Evolutionary conservation across 1,139 yeast genomes (phyloP), one percentile per base, ranked within the genome.

Genomic region (Saccharomyces pastorianus): DNA sequence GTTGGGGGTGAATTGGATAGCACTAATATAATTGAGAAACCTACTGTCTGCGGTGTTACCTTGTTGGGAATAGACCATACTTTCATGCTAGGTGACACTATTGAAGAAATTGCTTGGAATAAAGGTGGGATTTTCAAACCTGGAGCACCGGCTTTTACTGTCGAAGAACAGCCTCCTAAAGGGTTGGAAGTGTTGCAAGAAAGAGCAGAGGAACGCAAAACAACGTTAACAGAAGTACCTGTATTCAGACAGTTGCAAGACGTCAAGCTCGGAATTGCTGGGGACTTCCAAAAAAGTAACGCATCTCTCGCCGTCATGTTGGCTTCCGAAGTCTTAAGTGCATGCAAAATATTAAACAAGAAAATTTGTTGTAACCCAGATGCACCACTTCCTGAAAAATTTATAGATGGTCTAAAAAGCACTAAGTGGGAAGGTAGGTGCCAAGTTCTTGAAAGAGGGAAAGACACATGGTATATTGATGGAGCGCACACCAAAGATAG

Each of bases 1-100:
- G 96, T 95, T 52, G 99, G 99, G 28, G 99, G 99, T 9, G 95
- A 88, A 66, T 88, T 83, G 66, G 99, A 95, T 70, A 88, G 97
- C 11, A 95, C 99, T 9, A 95, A 95, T 68, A 81, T 95, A 11
- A 81, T 95, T 51, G 82, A 78, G 41, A 73, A 76, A 48, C 99
- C 99, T 8, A 81, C 88, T 0, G 95, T 83, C 1, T 85, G 96
- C 41, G 99, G 96, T 44, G 85, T 95, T 20, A 75, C 95, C 4
- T 80, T 93, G 8, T 74, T 95, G 58, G 99, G 98, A 0, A 86
- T 95, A 47, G 99, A 95, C 69, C 99, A 95, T 69, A 86, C 93
- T 0, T 78, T 82, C 57, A 86, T 95, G 81, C 76, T 95, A 56
- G 99, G 99, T 6, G 74, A 83, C 60, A 91, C 97, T 0, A 79